Conservation (phyloP, 169 alveolate genomes). For the Cryptosporidium tyzzeri region DNA sequence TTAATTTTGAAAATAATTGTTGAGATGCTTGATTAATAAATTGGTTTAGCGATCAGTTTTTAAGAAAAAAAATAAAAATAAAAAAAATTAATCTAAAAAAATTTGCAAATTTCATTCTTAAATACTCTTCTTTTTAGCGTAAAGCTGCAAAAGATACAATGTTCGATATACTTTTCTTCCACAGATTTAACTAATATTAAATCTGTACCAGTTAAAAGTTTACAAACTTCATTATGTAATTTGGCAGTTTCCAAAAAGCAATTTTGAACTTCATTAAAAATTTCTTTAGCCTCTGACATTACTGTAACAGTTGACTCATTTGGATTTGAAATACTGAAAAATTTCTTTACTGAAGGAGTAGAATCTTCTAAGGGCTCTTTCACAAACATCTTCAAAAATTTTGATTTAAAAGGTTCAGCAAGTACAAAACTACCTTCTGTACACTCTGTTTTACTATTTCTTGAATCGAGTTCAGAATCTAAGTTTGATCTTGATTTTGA, state of each 20-base stretch:
- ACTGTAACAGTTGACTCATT: not conserved
- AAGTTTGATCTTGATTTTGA: not conserved
- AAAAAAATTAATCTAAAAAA: no score
- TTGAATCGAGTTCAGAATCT: not conserved
- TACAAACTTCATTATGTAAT: not conserved
- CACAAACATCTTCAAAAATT: not conserved
- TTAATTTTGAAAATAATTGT: no score
- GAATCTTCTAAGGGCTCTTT: not conserved
- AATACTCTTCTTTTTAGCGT: no score
- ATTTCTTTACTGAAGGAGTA: not conserved
- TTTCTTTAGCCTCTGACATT: not conserved
- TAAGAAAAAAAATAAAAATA: no score
- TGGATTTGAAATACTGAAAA: not conserved
- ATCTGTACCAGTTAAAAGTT: not conserved
- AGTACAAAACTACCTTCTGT: no score
- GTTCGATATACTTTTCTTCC: not conserved
- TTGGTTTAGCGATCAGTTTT: no score
- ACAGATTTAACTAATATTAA: not conserved
- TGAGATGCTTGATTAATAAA: no score
- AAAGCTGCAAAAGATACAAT: no score
- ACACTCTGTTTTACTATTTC: not conserved
- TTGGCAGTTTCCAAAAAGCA: not conserved
- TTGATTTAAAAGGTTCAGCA: not conserved
- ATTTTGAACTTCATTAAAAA: not conserved
- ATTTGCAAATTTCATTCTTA: no score